phyloP scores from a whole-genome alignment of 2,329 filamentous ascomycete genomes.

The Verruconis gallopava region DNA sequence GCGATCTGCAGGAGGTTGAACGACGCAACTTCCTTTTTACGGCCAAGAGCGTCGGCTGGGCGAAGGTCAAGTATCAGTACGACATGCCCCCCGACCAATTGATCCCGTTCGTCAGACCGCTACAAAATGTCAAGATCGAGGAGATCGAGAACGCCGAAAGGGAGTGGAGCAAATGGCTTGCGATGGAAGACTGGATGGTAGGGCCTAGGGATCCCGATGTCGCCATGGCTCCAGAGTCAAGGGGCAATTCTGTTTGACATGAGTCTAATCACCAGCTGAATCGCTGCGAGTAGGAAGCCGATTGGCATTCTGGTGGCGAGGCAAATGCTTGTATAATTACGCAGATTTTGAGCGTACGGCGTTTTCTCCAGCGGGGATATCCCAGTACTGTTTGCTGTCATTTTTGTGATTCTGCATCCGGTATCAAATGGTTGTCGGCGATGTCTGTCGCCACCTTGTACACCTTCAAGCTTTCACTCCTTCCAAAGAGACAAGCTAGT shows the following conservation, averaged over 20 bases:
- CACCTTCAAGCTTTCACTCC: too few relatives aligned
- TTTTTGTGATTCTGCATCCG: too few relatives aligned
- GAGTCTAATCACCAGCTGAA: not conserved
- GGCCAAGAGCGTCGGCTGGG: slow-evolving; percentile 84
- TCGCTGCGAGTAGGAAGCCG: too few relatives aligned
- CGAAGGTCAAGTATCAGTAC: slow-evolving; percentile 78
- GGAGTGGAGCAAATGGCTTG: slow-evolving; percentile 87
- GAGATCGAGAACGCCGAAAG: slow-evolving; percentile 76
- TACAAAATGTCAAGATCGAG: slow-evolving; percentile 61
- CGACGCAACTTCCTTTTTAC: slow-evolving; percentile 90
- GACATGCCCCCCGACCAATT: slow-evolving; percentile 75
- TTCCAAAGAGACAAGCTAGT: too few relatives aligned
- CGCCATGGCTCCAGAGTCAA: not conserved
- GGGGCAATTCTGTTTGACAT: not conserved
- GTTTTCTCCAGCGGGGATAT: not conserved
- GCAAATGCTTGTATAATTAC: not conserved
- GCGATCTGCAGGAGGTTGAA: slow-evolving; percentile 75
- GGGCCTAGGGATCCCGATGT: slow-evolving; percentile 57
- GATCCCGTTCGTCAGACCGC: slow-evolving; percentile 72
- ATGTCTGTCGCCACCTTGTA: too few relatives aligned
- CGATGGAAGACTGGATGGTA: slow-evolving; percentile 99
- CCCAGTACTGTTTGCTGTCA: too few relatives aligned
- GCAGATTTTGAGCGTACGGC: not conserved
- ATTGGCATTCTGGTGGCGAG: too few relatives aligned
- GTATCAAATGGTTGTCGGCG: too few relatives aligned